Conservation (phyloP, 2,329 filamentous ascomycete species). For the Bisporella sp. region DNA sequence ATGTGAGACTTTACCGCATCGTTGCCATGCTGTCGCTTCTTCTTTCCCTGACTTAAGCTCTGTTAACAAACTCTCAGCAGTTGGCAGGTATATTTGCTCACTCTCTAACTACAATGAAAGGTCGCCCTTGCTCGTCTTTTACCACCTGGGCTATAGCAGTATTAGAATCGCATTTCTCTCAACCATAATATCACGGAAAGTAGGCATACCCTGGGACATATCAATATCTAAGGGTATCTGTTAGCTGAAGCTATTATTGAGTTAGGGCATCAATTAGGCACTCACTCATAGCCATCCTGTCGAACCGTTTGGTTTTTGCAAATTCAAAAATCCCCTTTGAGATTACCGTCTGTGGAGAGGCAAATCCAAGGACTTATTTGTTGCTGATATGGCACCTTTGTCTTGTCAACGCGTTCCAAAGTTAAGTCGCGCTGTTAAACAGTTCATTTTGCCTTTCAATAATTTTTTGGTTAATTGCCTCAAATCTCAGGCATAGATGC, state of each 20-base stretch:
- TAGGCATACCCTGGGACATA: conserved; percentile 67
- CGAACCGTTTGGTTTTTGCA: conserved; percentile 10
- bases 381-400: conserved; percentile 1
- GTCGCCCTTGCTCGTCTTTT: conserved; percentile 95
- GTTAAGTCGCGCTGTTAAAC: conserved; percentile 16
- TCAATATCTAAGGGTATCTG: conserved; percentile 57
- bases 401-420: conserved; percentile 13
- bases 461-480: conserved; percentile 5
- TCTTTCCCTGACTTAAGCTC: conserved; percentile 75
- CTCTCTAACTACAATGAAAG: conserved; percentile 98
- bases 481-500: neutral
- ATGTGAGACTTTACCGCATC: conserved; percentile 99
- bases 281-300: conserved; percentile 56
- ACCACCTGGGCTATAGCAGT: conserved; percentile 56
- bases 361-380: conserved; percentile 1
- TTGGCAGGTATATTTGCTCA: conserved; percentile 41
- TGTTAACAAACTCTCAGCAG: conserved; percentile 18
- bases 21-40: conserved; percentile 93
- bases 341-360: no score
- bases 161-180: conserved; percentile 14
- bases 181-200: neutral
- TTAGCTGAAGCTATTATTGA: conserved; percentile 18
- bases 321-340: conserved; percentile 1
- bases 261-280: conserved; percentile 13
- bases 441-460: conserved; percentile 10